phyloP scores from a whole-genome alignment of 2,329 filamentous ascomycete genomes.

The Didymella lethalis region DNA sequence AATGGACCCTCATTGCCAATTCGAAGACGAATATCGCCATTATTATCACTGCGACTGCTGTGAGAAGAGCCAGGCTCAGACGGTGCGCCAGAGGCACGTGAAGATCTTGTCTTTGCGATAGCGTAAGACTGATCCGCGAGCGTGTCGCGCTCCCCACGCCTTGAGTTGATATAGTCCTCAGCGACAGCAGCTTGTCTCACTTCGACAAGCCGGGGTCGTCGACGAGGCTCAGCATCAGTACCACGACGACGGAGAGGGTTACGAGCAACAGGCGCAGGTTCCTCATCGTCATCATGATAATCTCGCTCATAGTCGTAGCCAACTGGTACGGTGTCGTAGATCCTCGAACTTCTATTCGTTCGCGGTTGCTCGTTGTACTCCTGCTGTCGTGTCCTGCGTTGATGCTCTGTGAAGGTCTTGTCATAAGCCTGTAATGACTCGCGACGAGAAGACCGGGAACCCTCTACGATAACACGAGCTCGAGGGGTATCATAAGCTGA shows the following conservation, averaged over 20 bases:
- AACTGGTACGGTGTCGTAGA: slow-evolving; percentile 16
- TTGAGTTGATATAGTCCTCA: slow-evolving; percentile 43
- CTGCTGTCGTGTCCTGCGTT: slow-evolving; percentile 1
- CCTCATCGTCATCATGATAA: slow-evolving; percentile 26
- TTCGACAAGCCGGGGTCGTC: slow-evolving; percentile 28
- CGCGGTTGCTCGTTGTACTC: slow-evolving; percentile 26
- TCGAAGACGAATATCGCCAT: slow-evolving; percentile 48
- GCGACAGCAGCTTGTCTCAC: slow-evolving; percentile 31
- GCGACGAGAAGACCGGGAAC: slow-evolving; percentile 29
- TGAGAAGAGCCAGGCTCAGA: slow-evolving; percentile 42
- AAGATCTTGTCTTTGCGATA: slow-evolving; percentile 39
- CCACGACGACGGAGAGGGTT: slow-evolving; percentile 25
- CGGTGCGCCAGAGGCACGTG: slow-evolving; percentile 34
- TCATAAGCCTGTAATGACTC: slow-evolving; percentile 43
- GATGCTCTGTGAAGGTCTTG: slow-evolving; percentile 24
- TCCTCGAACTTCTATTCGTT: slow-evolving; percentile 25
- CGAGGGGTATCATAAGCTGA: slow-evolving; percentile 38
- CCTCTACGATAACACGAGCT: slow-evolving; percentile 41
- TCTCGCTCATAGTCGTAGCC: slow-evolving; percentile 24
- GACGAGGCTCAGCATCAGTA: slow-evolving; percentile 34
- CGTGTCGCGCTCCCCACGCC: slow-evolving; percentile 39
- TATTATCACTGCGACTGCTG: slow-evolving; percentile 39
- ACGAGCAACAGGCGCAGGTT: background rate
- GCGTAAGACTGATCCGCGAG: slow-evolving; percentile 41
- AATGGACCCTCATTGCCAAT: slow-evolving; percentile 45